Evolutionary conservation across 2,329 filamentous ascomycete species (phyloP), one percentile per base, ranked within the genome.

Genomic region (Didymella pinodella): DNA sequence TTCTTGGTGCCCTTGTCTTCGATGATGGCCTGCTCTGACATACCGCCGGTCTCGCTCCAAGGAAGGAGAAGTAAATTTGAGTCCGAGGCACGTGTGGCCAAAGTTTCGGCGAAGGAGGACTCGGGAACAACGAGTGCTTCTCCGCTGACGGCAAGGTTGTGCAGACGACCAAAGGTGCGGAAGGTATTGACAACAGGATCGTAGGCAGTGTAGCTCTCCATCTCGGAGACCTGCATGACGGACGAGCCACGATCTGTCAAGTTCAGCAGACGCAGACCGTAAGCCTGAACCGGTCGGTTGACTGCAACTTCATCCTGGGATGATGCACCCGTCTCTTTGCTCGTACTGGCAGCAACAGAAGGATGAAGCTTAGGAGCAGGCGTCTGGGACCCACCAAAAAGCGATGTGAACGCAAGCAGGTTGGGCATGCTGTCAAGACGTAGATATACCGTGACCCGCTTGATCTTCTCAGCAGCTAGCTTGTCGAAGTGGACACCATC

Each of bases 131-230:
- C 87, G 0, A 90, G 88, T 1, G 96, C 89, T 59, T 89, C 90
- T 4, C 92, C 92, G 4, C 91, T 92, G 16, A 94, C 89, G 0
- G 92, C 88, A 1, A 97, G 84, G 63, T 93, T 91, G 72, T 95
- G 88, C 40, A 97, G 86, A 63, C 90, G 90, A 1, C 92, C 92
- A 67, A 97, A 93, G 0, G 92, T 92, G 47, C 91, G 87, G 83
- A 97, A 97, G 0, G 92, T 91, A 73, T 96, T 97, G 54, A 97
- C 87, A 4, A 98, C 89, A 0, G 94, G 92, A 69, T 98, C 94
- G 68, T 65, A 75, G 65, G 66, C 82, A 64, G 73, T 82, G 76
- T 77, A 85, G 48, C 95, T 91, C 38, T 93, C 90, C 3, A 89
- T 84, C 71, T 96, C 92, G 0, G 92, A 89, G 11, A 96, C 92